Evolutionary conservation across 2,329 filamentous ascomycete genomes (phyloP), one percentile per base, ranked within the genome.

Genomic region (Monilinia aucupariae): DNA sequence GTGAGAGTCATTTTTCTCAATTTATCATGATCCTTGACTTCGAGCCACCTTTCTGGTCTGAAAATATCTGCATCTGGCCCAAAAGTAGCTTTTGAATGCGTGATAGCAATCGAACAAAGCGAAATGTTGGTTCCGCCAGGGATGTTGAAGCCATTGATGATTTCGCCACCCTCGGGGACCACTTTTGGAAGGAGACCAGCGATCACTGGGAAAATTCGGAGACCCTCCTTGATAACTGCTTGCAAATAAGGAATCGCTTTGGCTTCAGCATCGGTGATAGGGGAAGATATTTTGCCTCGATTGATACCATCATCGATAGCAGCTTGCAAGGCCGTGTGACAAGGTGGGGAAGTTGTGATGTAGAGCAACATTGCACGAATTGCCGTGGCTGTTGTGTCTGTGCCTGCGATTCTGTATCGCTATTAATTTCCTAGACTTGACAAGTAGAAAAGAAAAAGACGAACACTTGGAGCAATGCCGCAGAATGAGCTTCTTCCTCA

Each of bases 311-410:
- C 43, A 20, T 63, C 62, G 1, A 68, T 63, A 39, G 64, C 64
- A 25, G n/a, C 27, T 32, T 56, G 59, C 15, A 68, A 62, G 20
- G 52, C 63, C 9, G 41, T 22, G 48, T 65, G 60, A 4, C 64
- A 48, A 45, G 15, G 51, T 15, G 63, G 61, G n/a, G 65, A 65
- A 27, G 64, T 65, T 20, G 66, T 59, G 7, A 66, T 61, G 25
- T 64, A 47, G 9, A 68, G 55, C 1, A 67, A 9, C 7, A 64
- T 68, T 2, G 64, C 55, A 3, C 64, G 78, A 15, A 86, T 78
- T 1, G 79, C 78, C 0, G 80, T 82, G 0, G 83, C 81, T 0
- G 82, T 84, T 1, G 82, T 85, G 64, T 86, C 83, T 0, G 81
- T 82, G 4, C 83, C 83, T 2, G 83, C 83, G 4, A 83, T 30